Conservation (phyloP, 2,329 filamentous ascomycete species). For the Acrocalymma vagum region DNA sequence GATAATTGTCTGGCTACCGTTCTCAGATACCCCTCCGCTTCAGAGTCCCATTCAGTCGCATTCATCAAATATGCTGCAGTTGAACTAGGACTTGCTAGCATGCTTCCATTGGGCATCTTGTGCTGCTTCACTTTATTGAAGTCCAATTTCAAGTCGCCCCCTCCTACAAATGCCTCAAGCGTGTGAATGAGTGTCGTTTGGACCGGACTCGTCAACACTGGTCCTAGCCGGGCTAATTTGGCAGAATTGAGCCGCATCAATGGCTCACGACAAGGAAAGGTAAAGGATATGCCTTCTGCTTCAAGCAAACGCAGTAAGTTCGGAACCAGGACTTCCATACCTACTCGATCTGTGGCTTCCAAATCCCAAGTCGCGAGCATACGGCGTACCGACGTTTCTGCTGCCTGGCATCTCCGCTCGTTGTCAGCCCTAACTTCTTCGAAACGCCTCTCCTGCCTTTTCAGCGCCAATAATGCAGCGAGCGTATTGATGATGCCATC, state of each 20-base stretch:
- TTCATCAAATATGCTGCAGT: constrained; percentile 51
- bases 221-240: no score
- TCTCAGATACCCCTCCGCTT: constrained; percentile 42
- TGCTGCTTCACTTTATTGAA: constrained; percentile 49
- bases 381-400: no score
- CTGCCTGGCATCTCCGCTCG: no score
- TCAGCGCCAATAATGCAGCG: constrained; percentile 40
- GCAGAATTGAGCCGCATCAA: no score
- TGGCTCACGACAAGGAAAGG: no score
- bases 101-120: constrained; percentile 35
- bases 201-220: no score
- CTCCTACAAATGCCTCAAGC: constrained; percentile 49
- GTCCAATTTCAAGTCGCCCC: constrained; percentile 41
- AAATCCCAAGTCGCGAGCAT: constrained; percentile 46
- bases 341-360: constrained; percentile 33
- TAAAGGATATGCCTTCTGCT: constrained; percentile 18
- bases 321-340: constrained; percentile 47
- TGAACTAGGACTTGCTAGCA: constrained; percentile 52
- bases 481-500: constrained; percentile 48
- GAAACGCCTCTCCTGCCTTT: constrained; percentile 27
- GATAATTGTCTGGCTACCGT: constrained; percentile 30
- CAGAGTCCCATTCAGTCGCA: constrained; percentile 38
- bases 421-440: no score
- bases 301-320: constrained; percentile 38
- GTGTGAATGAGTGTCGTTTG: constrained; percentile 47